Conservation (phyloP, 2,329 filamentous ascomycete genomes). For the Pyrenophora teres region DNA sequence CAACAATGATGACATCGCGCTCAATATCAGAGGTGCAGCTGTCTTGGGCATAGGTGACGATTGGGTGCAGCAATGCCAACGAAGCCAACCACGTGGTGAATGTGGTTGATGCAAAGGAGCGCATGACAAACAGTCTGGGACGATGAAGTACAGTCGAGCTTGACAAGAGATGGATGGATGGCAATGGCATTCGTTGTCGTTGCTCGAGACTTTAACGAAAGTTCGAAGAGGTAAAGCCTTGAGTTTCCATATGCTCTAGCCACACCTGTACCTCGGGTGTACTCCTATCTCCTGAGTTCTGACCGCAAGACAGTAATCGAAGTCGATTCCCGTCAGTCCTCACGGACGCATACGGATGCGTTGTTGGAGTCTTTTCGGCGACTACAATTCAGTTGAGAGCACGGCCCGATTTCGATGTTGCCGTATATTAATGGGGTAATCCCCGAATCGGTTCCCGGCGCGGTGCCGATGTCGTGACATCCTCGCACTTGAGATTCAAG, state of each 20-base stretch:
- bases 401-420: slow-evolving; percentile 1
- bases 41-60: not conserved
- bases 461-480: not conserved
- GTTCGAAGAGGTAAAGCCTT: not conserved
- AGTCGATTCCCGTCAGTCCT: not conserved
- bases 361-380: not conserved
- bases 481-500: not conserved
- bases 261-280: not conserved
- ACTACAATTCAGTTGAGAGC: not conserved
- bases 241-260: not conserved
- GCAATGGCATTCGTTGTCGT: not conserved
- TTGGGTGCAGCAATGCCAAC: not conserved
- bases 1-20: slow-evolving; percentile 3
- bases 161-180: slow-evolving; percentile 1
- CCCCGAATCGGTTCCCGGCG: not conserved
- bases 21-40: slow-evolving; percentile 1
- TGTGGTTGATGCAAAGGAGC: not conserved
- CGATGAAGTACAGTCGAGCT: not conserved
- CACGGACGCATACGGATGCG: not conserved
- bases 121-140: not conserved
- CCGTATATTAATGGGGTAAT: not conserved
- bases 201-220: not conserved
- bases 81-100: not conserved
- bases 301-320: not conserved
- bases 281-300: not conserved